Base-by-base conservation (phyloP, 192 early-diverging fungal genomes). In the Entophlyctis helioformis region DNA sequence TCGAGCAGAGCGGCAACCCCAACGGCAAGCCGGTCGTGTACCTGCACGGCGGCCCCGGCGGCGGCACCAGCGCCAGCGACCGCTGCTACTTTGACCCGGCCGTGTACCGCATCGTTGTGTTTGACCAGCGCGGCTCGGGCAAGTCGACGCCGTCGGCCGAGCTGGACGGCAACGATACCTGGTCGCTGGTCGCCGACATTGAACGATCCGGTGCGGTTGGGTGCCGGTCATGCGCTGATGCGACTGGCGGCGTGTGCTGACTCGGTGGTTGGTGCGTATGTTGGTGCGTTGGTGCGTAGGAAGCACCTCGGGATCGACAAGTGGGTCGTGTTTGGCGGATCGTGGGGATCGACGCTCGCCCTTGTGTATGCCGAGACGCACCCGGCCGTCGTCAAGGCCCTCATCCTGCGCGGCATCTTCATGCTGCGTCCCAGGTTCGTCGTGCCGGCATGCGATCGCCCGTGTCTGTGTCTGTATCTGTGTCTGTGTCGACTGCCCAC, bases 271-370 rank as follows among this genome's bases (percentile, higher is more conserved):
- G n/a, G n/a, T n/a, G n/a, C n/a, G n/a, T n/a, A n/a, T n/a, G n/a
- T 36, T 20, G 18, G 22, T 39, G 7, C 7, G 5, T 41, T 19
- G 0, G 4, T 15, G 4, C 13, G 15, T 18, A 51, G 63, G 28
- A 63, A 71, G 38, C 71, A 75, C 34, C 50, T 81, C 6, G 58
- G 63, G 15, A 74, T 85, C 40, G 79, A 79, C 43, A 76, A 70
- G 36, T 85, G 82, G 82, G 67, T 80, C 25, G 79, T 85, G 12
- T 84, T 85, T 72, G 82, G 82, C 22, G 81, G 81, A 28, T 76
- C 70, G 3, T 84, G 78, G 78, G 81, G 82, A 26, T 67, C 62
- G 36, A 73, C 71, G 11, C 62, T 76, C 10, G 42, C 72, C 6
- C 53, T 74, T 5, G 31, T 74, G 1, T 85, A 85, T 48, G 81